phyloP scores from a whole-genome alignment of 805 yeast species.

The Pichia eremophila region DNA sequence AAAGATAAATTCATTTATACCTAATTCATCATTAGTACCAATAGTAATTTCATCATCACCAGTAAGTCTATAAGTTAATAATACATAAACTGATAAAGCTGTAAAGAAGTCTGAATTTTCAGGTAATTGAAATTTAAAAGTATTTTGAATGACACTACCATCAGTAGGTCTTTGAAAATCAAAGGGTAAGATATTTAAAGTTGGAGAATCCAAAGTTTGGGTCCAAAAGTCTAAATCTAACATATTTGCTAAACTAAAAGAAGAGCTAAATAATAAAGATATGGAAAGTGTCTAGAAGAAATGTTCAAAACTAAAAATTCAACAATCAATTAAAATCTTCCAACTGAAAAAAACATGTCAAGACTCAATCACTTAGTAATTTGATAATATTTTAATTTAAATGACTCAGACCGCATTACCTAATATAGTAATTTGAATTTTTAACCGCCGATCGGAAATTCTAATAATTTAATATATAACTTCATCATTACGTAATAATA shows the following conservation, averaged over 20 bases:
- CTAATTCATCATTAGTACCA: slow-evolving; percentile 56
- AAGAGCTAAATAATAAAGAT: background rate
- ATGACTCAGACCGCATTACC: too few species aligned
- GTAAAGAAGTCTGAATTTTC: slow-evolving; percentile 31
- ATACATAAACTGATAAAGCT: slow-evolving; percentile 58
- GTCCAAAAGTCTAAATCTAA: slow-evolving; percentile 46
- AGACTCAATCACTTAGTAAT: too few species aligned
- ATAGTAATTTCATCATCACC: slow-evolving; percentile 93
- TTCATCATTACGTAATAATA: too few species aligned
- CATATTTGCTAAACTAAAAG: background rate
- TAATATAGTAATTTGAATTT: too few species aligned
- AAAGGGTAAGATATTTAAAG: slow-evolving; percentile 79
- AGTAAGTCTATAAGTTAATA: slow-evolving; percentile 67
- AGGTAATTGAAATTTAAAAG: slow-evolving; percentile 10
- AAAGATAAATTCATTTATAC: slow-evolving; percentile 44
- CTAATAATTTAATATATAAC: too few species aligned
- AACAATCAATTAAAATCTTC: too few species aligned
- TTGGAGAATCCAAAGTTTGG: slow-evolving; percentile 60
- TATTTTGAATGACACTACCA: slow-evolving; percentile 58
- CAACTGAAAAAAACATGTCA: too few species aligned
- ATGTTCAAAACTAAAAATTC: too few species aligned
- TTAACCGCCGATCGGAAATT: too few species aligned
- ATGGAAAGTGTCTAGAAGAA: too few species aligned
- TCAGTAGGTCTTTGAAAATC: slow-evolving; percentile 75
- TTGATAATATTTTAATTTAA: too few species aligned